Base-by-base conservation (phyloP, 2,329 filamentous ascomycete species). In the Beauveria sp. region DNA sequence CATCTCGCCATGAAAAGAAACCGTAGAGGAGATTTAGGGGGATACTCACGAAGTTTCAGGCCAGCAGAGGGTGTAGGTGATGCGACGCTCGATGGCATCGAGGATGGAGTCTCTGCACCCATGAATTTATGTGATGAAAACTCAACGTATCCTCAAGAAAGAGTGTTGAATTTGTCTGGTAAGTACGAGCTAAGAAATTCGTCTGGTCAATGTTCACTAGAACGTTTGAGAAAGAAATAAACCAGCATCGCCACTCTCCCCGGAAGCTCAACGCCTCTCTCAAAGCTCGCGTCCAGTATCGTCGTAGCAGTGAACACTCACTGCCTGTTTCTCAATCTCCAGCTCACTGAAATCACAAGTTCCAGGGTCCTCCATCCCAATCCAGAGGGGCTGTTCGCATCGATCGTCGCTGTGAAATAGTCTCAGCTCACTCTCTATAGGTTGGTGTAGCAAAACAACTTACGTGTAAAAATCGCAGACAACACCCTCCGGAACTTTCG, bases 361-460 rank as follows among this genome's bases (percentile, higher is more conserved):
- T 16, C 51, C 51, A 26, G 51, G 51, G 5, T 41, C 37, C 22
- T 54, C 51, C 51, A 54, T 54, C 18, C 51, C 51, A 54, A 54
- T 54, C 51, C 20, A 54, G 14, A 54, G 51, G 3, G 51, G 51
- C 14, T 26, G 20, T 52, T 40, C n/a, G 12, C 50, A 52, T 0
- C n/a, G 16, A 1, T 22, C 4, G 30, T 52, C 50, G n/a, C 50
- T 52, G 50, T 10, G 24, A 0, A 83, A 62, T 77, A 79, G 3
- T 73, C n/a, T 52, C 12, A 52, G 28, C 20, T 24, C 28, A 20
- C 8, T 14, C 3, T 52, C n/a, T 6, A 37, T 22, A 16, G 22
- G 6, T 22, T 3, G 40, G 9, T 20, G 30, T 20, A 6, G 18
- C 28, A 2, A 10, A 10, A 37, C 5, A 22, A 24, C 50, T 52